Percentiles rank a stretch among this genome's conserved stretches.
These are phyloP conservation scores for Pterocarpus santalinus DNA, from an alignment of 306 rosid species.

Conservation along the genomic window DNA sequence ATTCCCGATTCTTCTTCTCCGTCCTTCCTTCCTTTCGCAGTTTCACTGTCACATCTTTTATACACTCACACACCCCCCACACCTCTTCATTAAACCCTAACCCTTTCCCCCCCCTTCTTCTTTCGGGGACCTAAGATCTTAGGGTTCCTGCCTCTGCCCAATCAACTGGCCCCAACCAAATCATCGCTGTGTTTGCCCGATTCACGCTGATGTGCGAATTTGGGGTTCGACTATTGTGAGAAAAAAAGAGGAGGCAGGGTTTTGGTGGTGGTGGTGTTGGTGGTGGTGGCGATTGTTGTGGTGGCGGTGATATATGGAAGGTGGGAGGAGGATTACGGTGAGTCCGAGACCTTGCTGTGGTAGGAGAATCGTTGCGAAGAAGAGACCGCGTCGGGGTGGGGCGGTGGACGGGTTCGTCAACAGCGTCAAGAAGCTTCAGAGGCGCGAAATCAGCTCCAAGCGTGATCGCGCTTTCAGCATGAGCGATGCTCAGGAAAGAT, in stretches of 20 bases:
- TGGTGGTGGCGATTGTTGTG: not conserved
- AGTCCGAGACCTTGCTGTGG: slow-evolving; percentile 71
- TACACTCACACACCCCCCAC: not conserved
- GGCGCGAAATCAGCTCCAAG: slow-evolving; percentile 72
- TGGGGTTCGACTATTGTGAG: slow-evolving; percentile 29
- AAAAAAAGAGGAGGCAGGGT: not conserved
- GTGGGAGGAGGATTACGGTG: slow-evolving; percentile 69
- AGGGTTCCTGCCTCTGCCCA: slow-evolving; percentile 42
- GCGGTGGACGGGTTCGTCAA: slow-evolving; percentile 64
- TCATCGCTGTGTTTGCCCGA: not conserved
- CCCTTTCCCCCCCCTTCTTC: not conserved
- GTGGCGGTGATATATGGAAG: slow-evolving; percentile 56
- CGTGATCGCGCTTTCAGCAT: slow-evolving; percentile 72
- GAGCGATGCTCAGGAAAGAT: slow-evolving; percentile 71
- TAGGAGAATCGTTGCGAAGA: slow-evolving; percentile 62
- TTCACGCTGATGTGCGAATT: slow-evolving; percentile 25
- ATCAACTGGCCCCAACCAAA: not conserved
- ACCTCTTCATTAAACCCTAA: not conserved
- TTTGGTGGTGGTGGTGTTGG: not conserved
- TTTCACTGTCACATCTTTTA: not conserved
- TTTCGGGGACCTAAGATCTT: slow-evolving; percentile 18
- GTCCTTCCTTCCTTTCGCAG: not conserved
- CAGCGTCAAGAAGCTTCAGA: slow-evolving; percentile 72
- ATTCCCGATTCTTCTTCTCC: not conserved
- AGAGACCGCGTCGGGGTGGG: slow-evolving; percentile 59